Evolutionary conservation across 306 rosid genomes (phyloP).

Genomic region (Quercus rubra): DNA sequence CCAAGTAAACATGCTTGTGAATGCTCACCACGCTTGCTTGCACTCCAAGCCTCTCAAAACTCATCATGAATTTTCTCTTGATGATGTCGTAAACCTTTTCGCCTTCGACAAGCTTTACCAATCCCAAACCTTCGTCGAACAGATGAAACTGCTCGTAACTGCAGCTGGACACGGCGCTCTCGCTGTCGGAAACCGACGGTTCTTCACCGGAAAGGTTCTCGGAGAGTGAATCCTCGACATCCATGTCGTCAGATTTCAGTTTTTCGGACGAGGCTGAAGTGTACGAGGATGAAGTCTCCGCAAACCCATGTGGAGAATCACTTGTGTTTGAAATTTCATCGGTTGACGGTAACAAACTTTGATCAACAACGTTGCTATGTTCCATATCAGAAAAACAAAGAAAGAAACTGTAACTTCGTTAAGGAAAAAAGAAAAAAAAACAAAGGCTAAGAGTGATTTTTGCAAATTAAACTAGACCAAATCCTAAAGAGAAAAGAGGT

Average conservation of each 20-base stretch:
- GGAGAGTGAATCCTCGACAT: background rate
- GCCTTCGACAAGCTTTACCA: conserved; percentile 37
- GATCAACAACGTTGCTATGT: background rate
- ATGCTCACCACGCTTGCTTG: conserved; percentile 33
- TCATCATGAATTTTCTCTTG: conserved; percentile 32
- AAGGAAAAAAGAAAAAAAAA: background rate
- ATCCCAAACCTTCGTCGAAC: conserved; percentile 23
- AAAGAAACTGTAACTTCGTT: background rate
- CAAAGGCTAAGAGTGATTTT: background rate
- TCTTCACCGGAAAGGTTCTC: conserved; percentile 7
- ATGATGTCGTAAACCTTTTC: conserved; percentile 41
- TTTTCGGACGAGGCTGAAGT: background rate
- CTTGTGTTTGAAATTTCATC: background rate
- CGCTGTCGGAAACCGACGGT: conserved; percentile 54
- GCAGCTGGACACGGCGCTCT: conserved; percentile 44
- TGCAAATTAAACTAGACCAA: background rate
- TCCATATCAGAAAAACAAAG: conserved; percentile 26
- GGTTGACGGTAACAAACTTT: background rate
- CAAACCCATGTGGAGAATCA: background rate
- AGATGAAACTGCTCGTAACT: background rate
- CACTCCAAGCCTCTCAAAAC: conserved; percentile 38
- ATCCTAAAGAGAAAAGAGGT: background rate
- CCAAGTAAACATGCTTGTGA: conserved; percentile 30
- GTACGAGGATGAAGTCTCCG: background rate
- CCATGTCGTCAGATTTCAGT: background rate